These are phyloP conservation scores for Penicillium odoratum DNA, from an alignment of 495 filamentous ascomycete species.

Conservation along the genomic window DNA sequence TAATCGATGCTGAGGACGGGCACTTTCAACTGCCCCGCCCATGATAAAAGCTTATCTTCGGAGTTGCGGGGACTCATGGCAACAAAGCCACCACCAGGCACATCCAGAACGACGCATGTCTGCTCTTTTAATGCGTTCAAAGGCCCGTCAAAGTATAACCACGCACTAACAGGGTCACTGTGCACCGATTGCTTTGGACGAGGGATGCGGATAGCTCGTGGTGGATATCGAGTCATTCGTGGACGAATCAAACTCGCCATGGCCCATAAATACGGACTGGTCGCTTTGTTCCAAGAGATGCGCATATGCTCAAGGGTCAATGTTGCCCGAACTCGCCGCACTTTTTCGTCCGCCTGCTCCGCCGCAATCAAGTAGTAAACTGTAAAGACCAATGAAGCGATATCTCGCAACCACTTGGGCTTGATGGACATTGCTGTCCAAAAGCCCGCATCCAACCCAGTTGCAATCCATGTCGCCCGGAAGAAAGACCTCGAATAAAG, in stretches of 20 bases:
- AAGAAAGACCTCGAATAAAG: conserved; percentile 95
- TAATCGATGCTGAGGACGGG: conserved; percentile 92
- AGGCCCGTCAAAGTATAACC: conserved; percentile 94
- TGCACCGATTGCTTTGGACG: conserved; percentile 77
- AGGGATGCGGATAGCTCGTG: conserved; percentile 79
- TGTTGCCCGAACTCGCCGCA: conserved; percentile 81
- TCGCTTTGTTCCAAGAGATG: conserved; percentile 93
- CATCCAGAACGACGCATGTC: conserved; percentile 79
- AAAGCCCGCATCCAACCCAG: conserved; percentile 92
- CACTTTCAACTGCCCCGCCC: conserved; percentile 81
- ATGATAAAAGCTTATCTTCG: conserved; percentile 88
- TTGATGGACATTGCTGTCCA: conserved; percentile 96
- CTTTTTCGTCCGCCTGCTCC: conserved; percentile 94
- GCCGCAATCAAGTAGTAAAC: conserved; percentile 90
- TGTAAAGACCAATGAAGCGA: conserved; percentile 78
- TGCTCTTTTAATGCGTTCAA: conserved; percentile 73
- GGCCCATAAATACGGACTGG: conserved; percentile 74
- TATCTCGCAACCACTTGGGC: conserved; percentile 77
- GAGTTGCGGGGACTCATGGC: conserved; percentile 90
- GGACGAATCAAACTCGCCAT: conserved; percentile 72
- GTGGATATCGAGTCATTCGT: conserved; percentile 72
- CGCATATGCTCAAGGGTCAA: conserved; percentile 90
- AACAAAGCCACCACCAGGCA: conserved; percentile 93
- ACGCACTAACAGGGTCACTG: conserved; percentile 76
- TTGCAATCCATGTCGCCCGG: conserved; percentile 95